Evolutionary conservation across 352 stramenopile genomes (phyloP).

Genomic region (Blastocystis sp.): DNA sequence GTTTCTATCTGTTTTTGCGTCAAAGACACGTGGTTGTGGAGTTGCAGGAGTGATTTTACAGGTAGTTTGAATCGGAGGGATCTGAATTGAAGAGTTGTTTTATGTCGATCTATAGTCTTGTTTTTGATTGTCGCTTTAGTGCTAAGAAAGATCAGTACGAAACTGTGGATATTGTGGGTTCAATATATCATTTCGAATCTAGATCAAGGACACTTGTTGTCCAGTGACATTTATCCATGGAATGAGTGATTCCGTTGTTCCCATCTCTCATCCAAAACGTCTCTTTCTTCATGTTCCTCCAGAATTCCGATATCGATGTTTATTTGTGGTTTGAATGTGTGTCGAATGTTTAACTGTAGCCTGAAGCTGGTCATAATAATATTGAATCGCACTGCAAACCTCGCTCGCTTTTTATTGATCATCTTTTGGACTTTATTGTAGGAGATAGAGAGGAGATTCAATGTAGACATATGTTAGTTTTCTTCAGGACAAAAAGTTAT

Average conservation of each 20-base stretch:
- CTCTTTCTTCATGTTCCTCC: conserved; percentile 7
- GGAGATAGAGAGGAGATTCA: background rate
- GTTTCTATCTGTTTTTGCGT: background rate
- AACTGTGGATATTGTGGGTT: background rate
- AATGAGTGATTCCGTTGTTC: conserved; percentile 13
- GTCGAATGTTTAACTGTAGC: background rate
- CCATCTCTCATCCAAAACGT: conserved; percentile 14
- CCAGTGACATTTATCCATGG: conserved; percentile 40
- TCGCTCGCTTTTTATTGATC: background rate
- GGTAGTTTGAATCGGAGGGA: background rate
- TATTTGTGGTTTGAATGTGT: background rate
- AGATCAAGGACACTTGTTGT: conserved; percentile 1
- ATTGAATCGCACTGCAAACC: conserved; percentile 16
- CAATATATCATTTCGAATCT: background rate
- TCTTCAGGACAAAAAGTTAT: background rate
- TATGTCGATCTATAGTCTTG: conserved; percentile 48
- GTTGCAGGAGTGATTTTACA: conserved; percentile 40
- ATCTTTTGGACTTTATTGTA: conserved; percentile 2
- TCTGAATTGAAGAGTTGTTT: conserved; percentile 33
- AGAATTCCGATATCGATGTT: conserved; percentile 17
- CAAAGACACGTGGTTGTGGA: background rate
- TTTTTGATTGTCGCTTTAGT: background rate
- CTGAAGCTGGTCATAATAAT: conserved; percentile 30
- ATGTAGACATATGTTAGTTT: conserved; percentile 1
- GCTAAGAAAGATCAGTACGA: conserved; percentile 12